Percentiles rank a stretch among this genome's conserved stretches.
These are phyloP conservation scores for Cucurbita pepo DNA, from an alignment of 306 rosid genomes.

Conservation along the genomic window DNA sequence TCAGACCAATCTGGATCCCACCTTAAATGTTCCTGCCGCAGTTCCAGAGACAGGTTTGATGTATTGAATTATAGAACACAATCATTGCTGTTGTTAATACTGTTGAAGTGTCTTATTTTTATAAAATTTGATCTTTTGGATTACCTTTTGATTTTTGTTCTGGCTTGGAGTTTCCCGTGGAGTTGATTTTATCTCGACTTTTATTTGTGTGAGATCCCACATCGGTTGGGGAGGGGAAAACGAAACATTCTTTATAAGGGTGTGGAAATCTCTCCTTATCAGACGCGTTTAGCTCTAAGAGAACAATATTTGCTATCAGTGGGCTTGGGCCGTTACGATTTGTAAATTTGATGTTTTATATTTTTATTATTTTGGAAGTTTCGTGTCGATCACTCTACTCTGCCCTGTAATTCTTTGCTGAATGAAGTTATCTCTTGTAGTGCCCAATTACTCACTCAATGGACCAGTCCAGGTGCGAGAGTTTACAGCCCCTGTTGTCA, in stretches of 20 bases:
- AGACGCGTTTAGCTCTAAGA: too few species aligned
- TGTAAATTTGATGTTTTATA: not conserved
- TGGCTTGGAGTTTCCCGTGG: not conserved
- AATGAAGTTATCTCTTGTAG: slow-evolving; percentile 29
- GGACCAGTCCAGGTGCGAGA: slow-evolving; percentile 69
- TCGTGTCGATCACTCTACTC: not conserved
- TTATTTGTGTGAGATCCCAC: too few species aligned
- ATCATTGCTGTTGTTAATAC: too few species aligned
- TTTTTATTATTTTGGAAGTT: not conserved
- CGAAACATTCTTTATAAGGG: too few species aligned
- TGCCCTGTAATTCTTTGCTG: not conserved
- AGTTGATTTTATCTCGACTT: not conserved
- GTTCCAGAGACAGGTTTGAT: slow-evolving; percentile 51
- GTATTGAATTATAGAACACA: too few species aligned
- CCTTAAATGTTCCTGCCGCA: slow-evolving; percentile 28
- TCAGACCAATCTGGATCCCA: slow-evolving; percentile 52
- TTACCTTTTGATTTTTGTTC: not conserved
- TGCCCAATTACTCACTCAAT: slow-evolving; percentile 46
- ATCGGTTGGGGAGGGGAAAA: too few species aligned
- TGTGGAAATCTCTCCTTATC: too few species aligned
- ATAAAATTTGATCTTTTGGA: not conserved
- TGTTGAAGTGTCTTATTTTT: too few species aligned
- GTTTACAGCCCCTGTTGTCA: slow-evolving; percentile 36
- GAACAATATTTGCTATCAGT: too few species aligned
- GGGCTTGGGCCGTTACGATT: too few species aligned